These are phyloP conservation scores for Tylopilus rubrobrunneus DNA, from an alignment of 768 basidiomycete genomes.

Conservation along the genomic window DNA sequence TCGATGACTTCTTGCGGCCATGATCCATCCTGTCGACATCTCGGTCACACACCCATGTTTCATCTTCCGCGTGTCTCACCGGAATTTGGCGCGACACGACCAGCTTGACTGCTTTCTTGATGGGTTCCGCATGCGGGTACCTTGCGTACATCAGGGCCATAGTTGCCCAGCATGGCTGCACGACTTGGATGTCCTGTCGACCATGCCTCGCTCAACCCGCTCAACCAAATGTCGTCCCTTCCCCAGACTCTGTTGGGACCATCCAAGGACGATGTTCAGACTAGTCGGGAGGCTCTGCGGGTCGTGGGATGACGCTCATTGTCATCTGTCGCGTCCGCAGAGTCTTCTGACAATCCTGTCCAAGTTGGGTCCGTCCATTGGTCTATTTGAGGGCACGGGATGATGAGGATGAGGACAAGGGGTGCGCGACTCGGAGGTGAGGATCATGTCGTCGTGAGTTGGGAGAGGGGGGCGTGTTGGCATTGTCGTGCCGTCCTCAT, in stretches of 20 bases:
- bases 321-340: too few relatives aligned
- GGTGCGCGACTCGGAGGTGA: too few relatives aligned
- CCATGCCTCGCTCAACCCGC: constrained; percentile 56
- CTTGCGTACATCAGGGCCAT: constrained; percentile 88
- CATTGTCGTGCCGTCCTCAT: too few relatives aligned
- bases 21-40: constrained; percentile 66
- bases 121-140: constrained; percentile 78
- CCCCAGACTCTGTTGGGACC: constrained; percentile 61
- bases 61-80: constrained; percentile 39
- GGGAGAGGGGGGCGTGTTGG: too few relatives aligned
- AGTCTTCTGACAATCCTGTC: too few relatives aligned
- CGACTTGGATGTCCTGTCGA: constrained; percentile 76
- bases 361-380: too few relatives aligned
- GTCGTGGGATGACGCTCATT: too few relatives aligned
- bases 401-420: too few relatives aligned
- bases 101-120: constrained; percentile 71
- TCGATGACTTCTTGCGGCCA: constrained; percentile 97
- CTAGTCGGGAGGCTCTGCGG: too few relatives aligned
- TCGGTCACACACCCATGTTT: neutral
- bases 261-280: too few relatives aligned
- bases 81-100: constrained; percentile 87
- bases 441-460: too few relatives aligned
- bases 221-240: constrained; percentile 88
- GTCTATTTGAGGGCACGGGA: too few relatives aligned
- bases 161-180: constrained; percentile 53